Conservation (phyloP, 495 filamentous ascomycete species). For the Tuber umbilicatum region DNA sequence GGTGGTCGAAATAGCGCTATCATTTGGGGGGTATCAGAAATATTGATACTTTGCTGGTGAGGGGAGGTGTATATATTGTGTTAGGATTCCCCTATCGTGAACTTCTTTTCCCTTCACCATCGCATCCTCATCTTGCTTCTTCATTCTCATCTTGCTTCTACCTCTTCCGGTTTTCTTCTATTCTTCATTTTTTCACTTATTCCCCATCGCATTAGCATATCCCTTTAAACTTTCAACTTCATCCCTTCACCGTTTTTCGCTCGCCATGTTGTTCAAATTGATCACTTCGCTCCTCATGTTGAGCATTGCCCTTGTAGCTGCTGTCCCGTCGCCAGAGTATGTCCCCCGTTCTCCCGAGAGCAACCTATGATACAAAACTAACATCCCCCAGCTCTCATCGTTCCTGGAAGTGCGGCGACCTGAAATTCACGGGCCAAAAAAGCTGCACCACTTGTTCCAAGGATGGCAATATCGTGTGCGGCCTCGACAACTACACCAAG, state of each 20-base stretch:
- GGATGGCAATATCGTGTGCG: slow-evolving; percentile 1
- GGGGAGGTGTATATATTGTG: neutral
- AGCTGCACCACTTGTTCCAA: neutral
- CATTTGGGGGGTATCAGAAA: neutral
- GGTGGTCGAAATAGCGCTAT: neutral
- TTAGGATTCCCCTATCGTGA: neutral
- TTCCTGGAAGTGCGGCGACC: neutral
- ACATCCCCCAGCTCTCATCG: neutral
- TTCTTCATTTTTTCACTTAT: neutral
- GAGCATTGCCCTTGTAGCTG: neutral
- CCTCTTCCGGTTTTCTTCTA: neutral
- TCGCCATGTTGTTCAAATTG: neutral
- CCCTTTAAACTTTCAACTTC: neutral
- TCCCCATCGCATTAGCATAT: neutral
- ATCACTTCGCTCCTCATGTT: neutral
- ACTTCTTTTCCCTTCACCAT: neutral
- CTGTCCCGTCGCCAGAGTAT: neutral
- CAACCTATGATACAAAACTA: neutral
- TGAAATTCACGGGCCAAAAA: neutral
- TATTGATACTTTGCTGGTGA: neutral
- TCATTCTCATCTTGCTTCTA: neutral
- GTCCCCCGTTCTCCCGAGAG: neutral
- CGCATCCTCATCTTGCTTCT: neutral
- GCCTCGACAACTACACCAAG: neutral
- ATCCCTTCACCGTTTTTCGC: neutral